Evolutionary conservation across 2,329 filamentous ascomycete species (phyloP).

Genomic region (Aspergillus vadensis): DNA sequence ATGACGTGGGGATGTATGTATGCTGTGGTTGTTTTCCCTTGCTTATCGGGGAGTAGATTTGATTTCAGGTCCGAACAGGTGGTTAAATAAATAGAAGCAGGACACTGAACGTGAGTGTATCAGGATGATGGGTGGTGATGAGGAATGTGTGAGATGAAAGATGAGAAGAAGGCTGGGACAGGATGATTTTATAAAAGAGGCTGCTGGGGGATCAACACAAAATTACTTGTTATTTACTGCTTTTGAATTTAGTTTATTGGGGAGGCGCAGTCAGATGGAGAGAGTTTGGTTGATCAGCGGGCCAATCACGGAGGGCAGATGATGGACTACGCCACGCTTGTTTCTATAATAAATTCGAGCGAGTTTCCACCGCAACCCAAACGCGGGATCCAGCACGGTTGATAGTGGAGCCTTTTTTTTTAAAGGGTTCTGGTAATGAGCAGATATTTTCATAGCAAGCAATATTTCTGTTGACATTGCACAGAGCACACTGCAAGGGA

Average conservation of each 20-base stretch:
- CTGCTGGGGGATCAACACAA: constrained; percentile 16
- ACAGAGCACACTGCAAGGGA: neutral
- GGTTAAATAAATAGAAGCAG: neutral
- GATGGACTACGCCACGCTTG: constrained; percentile 28
- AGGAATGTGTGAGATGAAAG: constrained; percentile 9
- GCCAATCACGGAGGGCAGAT: constrained; percentile 18
- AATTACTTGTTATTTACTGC: too few species aligned
- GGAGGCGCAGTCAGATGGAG: constrained; percentile 6
- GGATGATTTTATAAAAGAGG: constrained; percentile 13
- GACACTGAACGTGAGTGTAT: too few species aligned
- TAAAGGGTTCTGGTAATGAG: too few species aligned
- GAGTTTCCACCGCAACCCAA: constrained; percentile 19
- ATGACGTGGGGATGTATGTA: neutral
- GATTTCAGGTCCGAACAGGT: neutral
- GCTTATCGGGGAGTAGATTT: neutral
- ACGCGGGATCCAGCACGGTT: neutral
- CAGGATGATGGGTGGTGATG: neutral
- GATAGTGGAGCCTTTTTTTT: neutral
- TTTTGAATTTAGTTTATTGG: constrained; percentile 7
- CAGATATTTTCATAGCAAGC: too few species aligned
- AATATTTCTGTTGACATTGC: neutral
- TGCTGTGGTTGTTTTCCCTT: neutral
- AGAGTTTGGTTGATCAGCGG: neutral
- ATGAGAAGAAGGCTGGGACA: neutral
- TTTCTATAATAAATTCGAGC: constrained; percentile 25